Evolutionary conservation across 2,329 filamentous ascomycete genomes (phyloP).

Genomic region (Ophiocordyceps camponoti-leonardi): DNA sequence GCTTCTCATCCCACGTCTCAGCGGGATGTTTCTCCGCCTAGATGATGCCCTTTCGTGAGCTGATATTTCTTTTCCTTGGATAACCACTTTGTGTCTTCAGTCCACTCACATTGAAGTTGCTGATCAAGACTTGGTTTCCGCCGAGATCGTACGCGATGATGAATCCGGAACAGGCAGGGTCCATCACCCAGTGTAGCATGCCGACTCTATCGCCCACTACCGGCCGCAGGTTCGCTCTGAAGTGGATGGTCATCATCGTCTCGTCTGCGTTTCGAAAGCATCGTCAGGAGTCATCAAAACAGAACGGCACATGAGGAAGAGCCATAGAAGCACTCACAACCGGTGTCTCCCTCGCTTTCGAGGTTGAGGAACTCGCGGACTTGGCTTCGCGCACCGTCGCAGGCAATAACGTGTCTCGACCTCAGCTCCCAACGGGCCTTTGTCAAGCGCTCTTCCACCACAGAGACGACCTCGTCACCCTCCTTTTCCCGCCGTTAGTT

Average conservation of each 20-base stretch:
- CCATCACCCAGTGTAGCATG: neutral
- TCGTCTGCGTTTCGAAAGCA: neutral
- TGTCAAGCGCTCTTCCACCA: neutral
- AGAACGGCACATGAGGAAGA: too few species aligned
- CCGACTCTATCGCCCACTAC: neutral
- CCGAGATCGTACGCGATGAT: neutral
- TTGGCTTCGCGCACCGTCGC: neutral
- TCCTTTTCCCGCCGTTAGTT: too few species aligned
- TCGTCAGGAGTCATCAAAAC: too few species aligned
- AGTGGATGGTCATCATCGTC: neutral
- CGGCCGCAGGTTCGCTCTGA: neutral
- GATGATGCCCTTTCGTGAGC: neutral
- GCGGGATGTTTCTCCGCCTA: neutral
- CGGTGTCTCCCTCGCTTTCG: neutral
- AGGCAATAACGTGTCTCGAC: neutral
- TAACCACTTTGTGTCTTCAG: too few species aligned
- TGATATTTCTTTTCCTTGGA: neutral
- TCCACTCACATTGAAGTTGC: neutral
- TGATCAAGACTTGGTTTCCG: neutral
- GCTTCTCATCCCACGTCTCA: neutral
- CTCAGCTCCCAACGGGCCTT: neutral
- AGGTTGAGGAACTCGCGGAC: neutral
- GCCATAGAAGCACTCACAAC: neutral
- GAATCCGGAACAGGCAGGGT: neutral
- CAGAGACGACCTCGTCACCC: neutral